These are phyloP conservation scores for Sarocladiaceae sp. DNA, from an alignment of 2,329 filamentous ascomycete genomes.

Conservation along the genomic window DNA sequence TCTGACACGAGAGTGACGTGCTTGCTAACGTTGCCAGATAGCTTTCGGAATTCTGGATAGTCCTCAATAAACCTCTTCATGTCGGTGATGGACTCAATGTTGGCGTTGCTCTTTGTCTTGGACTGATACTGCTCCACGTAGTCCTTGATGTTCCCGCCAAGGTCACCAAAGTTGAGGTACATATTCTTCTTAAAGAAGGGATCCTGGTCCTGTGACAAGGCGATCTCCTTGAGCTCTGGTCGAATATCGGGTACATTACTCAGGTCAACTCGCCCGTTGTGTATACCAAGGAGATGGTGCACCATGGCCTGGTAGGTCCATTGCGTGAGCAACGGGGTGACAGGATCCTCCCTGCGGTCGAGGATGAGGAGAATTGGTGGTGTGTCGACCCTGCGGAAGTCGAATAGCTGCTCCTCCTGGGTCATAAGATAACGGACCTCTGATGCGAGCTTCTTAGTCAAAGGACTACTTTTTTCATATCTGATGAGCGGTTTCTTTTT, in stretches of 20 bases:
- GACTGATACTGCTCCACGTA: conserved; percentile 98
- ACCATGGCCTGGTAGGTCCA: conserved; percentile 99
- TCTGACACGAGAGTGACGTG: conserved; percentile 95
- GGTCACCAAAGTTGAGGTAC: conserved; percentile 94
- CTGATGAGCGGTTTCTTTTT: conserved; percentile 97
- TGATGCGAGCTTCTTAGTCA: conserved; percentile 88
- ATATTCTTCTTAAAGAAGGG: conserved; percentile 99
- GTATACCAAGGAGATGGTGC: conserved; percentile 87
- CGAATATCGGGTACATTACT: conserved; percentile 76
- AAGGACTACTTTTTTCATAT: conserved; percentile 82
- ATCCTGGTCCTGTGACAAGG: conserved; percentile 93
- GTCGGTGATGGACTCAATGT: conserved; percentile 93
- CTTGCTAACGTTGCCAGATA: conserved; percentile 97
- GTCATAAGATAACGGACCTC: conserved; percentile 90
- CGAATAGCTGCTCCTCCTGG: conserved; percentile 93
- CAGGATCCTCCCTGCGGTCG: conserved; percentile 87
- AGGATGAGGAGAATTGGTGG: conserved; percentile 86
- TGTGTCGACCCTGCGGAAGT: conserved; percentile 91
- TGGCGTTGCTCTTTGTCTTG: conserved; percentile 92
- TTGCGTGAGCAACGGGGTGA: conserved; percentile 89
- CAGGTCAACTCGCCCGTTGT: conserved; percentile 89
- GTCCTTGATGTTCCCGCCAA: conserved; percentile 94
- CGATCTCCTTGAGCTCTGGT: conserved; percentile 86
- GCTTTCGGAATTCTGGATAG: conserved; percentile 93
- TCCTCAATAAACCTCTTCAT: conserved; percentile 99